phyloP scores from a whole-genome alignment of 2,329 filamentous ascomycete genomes.

The Calonectria naviculata region DNA sequence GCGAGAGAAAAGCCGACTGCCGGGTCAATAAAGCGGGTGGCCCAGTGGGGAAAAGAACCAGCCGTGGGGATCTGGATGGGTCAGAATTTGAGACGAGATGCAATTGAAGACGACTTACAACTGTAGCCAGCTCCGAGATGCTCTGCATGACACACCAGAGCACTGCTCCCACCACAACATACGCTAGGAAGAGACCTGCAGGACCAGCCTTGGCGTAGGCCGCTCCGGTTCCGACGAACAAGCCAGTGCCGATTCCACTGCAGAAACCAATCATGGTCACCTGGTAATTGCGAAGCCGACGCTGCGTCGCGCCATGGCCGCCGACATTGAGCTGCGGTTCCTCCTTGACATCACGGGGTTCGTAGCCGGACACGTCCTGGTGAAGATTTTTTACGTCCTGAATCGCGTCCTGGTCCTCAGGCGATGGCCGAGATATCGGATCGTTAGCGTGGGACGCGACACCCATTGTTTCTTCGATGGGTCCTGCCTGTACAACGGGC shows the following conservation, averaged over 20 bases:
- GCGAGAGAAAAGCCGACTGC: slow-evolving; percentile 35
- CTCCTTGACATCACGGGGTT: slow-evolving; percentile 8
- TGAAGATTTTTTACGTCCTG: slow-evolving; percentile 2
- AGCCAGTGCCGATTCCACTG: slow-evolving; percentile 36
- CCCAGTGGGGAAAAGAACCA: slow-evolving; percentile 40
- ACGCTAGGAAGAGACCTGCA: slow-evolving; percentile 35
- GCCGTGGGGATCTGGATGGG: slow-evolving; percentile 32
- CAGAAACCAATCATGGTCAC: slow-evolving; percentile 40
- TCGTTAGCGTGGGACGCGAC: not conserved
- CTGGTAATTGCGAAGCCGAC: slow-evolving; percentile 35
- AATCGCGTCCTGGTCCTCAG: slow-evolving; percentile 8
- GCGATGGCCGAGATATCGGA: not conserved
- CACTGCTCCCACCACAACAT: slow-evolving; percentile 33
- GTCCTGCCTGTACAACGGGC: not conserved
- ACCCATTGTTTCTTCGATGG: not conserved
- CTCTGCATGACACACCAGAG: slow-evolving; percentile 41
- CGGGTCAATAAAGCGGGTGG: slow-evolving; percentile 39
- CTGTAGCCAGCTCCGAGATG: slow-evolving; percentile 36
- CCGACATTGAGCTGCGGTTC: slow-evolving; percentile 36
- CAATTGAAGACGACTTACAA: slow-evolving; percentile 17
- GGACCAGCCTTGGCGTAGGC: slow-evolving; percentile 38
- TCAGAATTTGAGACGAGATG: not conserved
- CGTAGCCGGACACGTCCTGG: not conserved
- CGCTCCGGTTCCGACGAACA: slow-evolving; percentile 38
- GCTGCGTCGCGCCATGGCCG: slow-evolving; percentile 34